A percentile compares a stretch with the other conserved stretches of the same genome.
Conservation (phyloP, 73 alveolate species). For the Diophrys appendiculata region DNA sequence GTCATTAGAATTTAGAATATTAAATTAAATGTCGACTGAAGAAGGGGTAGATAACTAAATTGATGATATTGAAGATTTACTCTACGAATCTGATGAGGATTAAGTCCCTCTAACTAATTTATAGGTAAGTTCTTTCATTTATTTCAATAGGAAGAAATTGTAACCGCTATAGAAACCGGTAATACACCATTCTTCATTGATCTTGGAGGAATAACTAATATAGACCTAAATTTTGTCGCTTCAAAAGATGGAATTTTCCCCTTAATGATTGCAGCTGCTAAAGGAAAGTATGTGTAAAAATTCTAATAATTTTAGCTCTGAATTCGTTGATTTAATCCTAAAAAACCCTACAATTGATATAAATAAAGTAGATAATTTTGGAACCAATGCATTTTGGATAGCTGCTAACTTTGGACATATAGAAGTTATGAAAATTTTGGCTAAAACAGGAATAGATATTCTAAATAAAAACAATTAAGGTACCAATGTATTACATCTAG, state of each 20-base stretch:
- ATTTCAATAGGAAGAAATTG: not conserved
- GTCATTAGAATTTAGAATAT: too few species aligned
- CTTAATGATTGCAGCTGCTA: not conserved
- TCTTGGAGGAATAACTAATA: not conserved
- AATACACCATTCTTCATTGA: not conserved
- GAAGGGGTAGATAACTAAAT: not conserved
- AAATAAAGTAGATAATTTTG: not conserved
- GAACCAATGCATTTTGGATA: not conserved
- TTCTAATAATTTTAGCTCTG: not conserved
- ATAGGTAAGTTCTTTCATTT: not conserved
- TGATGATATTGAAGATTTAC: too few species aligned
- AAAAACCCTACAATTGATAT: constrained; percentile 6
- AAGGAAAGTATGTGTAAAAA: not conserved
- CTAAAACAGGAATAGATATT: constrained; percentile 21
- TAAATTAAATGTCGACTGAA: too few species aligned
- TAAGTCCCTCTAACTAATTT: not conserved
- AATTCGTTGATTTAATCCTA: not conserved
- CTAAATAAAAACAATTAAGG: constrained; percentile 14
- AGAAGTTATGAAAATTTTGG: constrained; percentile 8
- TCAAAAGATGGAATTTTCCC: constrained; percentile 6
- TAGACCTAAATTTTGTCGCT: not conserved
- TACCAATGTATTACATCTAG: constrained; percentile 38
- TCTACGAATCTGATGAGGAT: not conserved
- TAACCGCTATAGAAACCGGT: constrained; percentile 3
- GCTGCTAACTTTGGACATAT: constrained; percentile 19